A percentile compares a stretch with the other conserved stretches of the same genome.
Evolutionary conservation across 345 rosid genomes (phyloP).

Genomic region (Triadica sebifera): DNA sequence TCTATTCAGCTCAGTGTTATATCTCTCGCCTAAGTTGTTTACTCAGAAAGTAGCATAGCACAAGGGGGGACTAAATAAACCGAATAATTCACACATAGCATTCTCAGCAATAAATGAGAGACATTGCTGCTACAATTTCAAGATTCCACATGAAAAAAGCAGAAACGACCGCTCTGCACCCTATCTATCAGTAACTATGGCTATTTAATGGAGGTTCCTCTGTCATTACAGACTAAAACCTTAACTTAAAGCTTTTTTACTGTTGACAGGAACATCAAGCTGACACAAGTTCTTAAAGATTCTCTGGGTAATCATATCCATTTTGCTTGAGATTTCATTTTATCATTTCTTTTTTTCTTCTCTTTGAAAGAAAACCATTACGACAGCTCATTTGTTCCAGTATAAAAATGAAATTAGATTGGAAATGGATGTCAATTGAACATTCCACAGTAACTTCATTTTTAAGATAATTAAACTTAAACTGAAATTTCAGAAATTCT

Average conservation of each 20-base stretch:
- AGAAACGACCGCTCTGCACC: background rate
- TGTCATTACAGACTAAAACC: background rate
- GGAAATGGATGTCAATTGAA: background rate
- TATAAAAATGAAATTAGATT: background rate
- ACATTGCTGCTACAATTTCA: background rate
- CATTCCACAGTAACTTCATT: background rate
- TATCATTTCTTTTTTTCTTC: background rate
- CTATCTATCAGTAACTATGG: background rate
- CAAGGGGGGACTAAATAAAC: no score
- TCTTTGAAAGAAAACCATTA: background rate
- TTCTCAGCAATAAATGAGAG: background rate
- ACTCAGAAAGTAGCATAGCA: background rate
- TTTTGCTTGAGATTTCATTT: background rate
- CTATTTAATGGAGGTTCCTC: background rate
- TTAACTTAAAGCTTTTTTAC: constrained; percentile 15
- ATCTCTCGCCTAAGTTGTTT: no score
- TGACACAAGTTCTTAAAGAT: constrained; percentile 80
- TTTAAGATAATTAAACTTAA: background rate
- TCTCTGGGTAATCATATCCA: constrained; percentile 55
- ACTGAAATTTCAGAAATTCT: background rate
- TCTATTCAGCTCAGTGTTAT: background rate
- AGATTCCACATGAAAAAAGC: background rate
- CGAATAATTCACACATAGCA: no score
- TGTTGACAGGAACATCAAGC: constrained; percentile 76
- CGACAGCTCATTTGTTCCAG: background rate